Conservation (phyloP, 192 early-diverging fungal species). For the Glomus cerebriforme region DNA sequence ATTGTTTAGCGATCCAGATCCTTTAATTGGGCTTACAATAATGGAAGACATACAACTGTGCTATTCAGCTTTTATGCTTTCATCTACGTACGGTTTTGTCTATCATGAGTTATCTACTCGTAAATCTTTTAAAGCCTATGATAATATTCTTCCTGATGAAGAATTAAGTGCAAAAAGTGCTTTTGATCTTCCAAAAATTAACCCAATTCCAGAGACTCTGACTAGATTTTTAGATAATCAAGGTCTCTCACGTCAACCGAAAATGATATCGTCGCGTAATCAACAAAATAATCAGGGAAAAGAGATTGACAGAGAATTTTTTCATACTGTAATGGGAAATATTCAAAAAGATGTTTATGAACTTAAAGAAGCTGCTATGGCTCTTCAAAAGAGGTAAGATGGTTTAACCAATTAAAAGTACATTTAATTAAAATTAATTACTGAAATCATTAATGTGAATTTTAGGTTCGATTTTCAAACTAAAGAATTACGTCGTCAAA, state of each 20-base stretch:
- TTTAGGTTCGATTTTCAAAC: neutral
- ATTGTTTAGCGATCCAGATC: slow-evolving; percentile 13
- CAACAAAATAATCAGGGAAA: neutral
- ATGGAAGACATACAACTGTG: neutral
- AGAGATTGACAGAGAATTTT: neutral
- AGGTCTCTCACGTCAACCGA: neutral
- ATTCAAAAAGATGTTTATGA: slow-evolving; percentile 1
- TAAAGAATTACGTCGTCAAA: slow-evolving; percentile 1
- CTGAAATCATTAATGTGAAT: neutral
- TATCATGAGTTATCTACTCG: slow-evolving; percentile 1
- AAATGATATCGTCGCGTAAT: neutral
- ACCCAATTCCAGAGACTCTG: neutral
- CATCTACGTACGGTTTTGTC: neutral
- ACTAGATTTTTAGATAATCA: neutral
- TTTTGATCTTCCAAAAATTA: neutral
- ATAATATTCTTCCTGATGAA: neutral
- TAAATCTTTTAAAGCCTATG: neutral
- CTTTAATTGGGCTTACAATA: slow-evolving; percentile 12
- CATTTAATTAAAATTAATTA: neutral
- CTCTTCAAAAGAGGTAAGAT: neutral
- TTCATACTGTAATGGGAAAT: slow-evolving; percentile 2
- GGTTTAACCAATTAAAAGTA: neutral
- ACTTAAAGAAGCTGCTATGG: neutral
- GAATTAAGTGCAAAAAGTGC: neutral
- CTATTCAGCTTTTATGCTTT: neutral